Evolutionary conservation across 805 yeast genomes (phyloP).

Genomic region (Ogataea populi-albae): DNA sequence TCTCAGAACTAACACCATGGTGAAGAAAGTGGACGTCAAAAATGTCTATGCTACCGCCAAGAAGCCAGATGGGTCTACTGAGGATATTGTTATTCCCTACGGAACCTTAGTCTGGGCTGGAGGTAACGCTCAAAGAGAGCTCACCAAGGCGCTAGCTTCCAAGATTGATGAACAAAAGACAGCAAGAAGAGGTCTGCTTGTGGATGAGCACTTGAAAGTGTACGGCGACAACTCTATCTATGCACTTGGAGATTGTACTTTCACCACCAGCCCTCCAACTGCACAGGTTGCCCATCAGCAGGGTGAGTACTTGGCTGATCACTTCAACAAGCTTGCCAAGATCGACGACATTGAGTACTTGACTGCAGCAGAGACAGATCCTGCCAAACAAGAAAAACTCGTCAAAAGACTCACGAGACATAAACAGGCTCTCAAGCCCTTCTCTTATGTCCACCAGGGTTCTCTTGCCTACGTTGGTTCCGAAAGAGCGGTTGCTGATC

Average conservation of each 20-base stretch:
- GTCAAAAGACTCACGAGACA: conserved; percentile 42
- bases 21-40: conserved; percentile 72
- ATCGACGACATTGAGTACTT: conserved; percentile 54
- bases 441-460: conserved; percentile 83
- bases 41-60: conserved; percentile 69
- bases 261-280: conserved; percentile 87
- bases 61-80: conserved; percentile 60
- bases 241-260: conserved; percentile 92
- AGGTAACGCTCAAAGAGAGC: conserved; percentile 84
- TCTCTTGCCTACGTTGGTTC: conserved; percentile 90
- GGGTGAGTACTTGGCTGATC: conserved; percentile 73
- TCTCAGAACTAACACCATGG: conserved; percentile 80
- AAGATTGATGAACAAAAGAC: conserved; percentile 71
- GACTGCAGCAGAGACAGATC: conserved; percentile 38
- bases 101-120: conserved; percentile 96
- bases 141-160: conserved; percentile 62
- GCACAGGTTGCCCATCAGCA: conserved; percentile 97
- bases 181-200: conserved; percentile 84
- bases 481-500: conserved; percentile 90
- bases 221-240: conserved; percentile 76
- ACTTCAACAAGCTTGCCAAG: conserved; percentile 61
- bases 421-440: conserved; percentile 49
- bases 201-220: conserved; percentile 76
- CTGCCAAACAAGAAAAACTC: conserved; percentile 42
- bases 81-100: conserved; percentile 63